phyloP scores from a whole-genome alignment of 1,139 yeast species.

The Magnusiomyces ingens region DNA sequence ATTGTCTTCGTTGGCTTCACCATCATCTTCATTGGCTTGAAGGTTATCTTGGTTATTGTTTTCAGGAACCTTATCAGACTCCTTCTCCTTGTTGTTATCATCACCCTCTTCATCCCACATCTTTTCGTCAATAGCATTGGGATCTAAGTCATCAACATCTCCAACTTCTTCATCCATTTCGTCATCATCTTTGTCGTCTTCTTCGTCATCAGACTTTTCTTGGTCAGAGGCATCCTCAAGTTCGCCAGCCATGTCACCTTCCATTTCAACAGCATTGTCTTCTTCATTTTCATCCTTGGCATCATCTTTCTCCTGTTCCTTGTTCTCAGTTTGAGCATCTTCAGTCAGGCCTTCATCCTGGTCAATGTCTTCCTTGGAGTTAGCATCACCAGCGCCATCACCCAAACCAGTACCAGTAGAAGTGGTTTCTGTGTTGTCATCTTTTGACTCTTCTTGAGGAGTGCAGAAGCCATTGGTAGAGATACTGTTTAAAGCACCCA shows the following conservation, averaged over 20 bases:
- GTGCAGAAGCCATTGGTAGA: slow-evolving; percentile 91
- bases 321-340: slow-evolving; percentile 78
- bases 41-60: slow-evolving; percentile 49
- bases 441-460: slow-evolving; percentile 75
- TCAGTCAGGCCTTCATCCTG: slow-evolving; percentile 90
- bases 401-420: slow-evolving; percentile 90
- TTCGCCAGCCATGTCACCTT: slow-evolving; percentile 96
- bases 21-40: slow-evolving; percentile 67
- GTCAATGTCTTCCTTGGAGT: slow-evolving; percentile 76
- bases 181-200: slow-evolving; percentile 42
- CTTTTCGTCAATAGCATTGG: slow-evolving; percentile 92
- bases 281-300: slow-evolving; percentile 48
- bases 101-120: slow-evolving; percentile 97
- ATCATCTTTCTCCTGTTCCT: slow-evolving; percentile 61
- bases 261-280: slow-evolving; percentile 79
- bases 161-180: slow-evolving; percentile 85
- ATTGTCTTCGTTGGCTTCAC: slow-evolving; percentile 61
- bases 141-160: slow-evolving; percentile 83
- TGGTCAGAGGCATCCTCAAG: slow-evolving; percentile 63
- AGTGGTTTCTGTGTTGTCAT: slow-evolving; percentile 44
- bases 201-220: slow-evolving; percentile 53
- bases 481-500: slow-evolving; percentile 51
- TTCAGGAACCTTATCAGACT: slow-evolving; percentile 58
- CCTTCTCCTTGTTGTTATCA: slow-evolving; percentile 60
- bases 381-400: slow-evolving; percentile 86